A percentile compares a stretch with the other conserved stretches of the same genome.
These are phyloP conservation scores for Phyllosticta citribraziliensis DNA, from an alignment of 2,329 filamentous ascomycete species.

Conservation along the genomic window DNA sequence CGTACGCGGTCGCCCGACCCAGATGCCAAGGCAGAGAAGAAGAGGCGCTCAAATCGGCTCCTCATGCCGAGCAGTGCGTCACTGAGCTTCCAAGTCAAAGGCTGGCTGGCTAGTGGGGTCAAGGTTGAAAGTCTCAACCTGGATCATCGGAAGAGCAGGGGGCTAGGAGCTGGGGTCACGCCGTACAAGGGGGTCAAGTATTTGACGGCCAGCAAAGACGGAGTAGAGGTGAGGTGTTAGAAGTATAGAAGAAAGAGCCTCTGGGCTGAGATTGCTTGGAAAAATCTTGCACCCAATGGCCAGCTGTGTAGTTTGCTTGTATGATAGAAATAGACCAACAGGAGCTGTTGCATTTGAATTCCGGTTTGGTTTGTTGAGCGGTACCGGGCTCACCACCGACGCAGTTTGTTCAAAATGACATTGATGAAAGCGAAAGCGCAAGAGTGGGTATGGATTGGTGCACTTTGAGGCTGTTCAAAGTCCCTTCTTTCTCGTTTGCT, in stretches of 20 bases:
- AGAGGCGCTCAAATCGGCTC: constrained; percentile 45
- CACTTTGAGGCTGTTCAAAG: neutral
- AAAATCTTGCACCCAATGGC: neutral
- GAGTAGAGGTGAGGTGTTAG: constrained; percentile 38
- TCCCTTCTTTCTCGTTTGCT: neutral
- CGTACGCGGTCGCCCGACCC: neutral
- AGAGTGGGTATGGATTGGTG: neutral
- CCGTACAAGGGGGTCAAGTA: constrained; percentile 99
- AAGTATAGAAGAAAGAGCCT: neutral
- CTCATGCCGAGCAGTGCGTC: constrained; percentile 41
- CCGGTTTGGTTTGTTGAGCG: neutral
- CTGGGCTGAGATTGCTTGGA: neutral
- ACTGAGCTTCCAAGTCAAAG: constrained; percentile 45
- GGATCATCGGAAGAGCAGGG: constrained; percentile 69
- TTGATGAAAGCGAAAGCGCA: neutral
- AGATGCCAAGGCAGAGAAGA: constrained; percentile 27
- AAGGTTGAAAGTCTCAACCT: constrained; percentile 53
- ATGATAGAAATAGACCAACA: neutral
- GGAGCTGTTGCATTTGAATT: neutral
- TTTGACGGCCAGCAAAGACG: constrained; percentile 58
- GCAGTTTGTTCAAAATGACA: neutral
- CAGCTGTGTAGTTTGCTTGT: neutral
- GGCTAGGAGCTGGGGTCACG: constrained; percentile 77
- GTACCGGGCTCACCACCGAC: neutral
- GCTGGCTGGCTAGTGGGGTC: constrained; percentile 55